phyloP scores from a whole-genome alignment of 441 rosid genomes.

The Brassica balearica region DNA sequence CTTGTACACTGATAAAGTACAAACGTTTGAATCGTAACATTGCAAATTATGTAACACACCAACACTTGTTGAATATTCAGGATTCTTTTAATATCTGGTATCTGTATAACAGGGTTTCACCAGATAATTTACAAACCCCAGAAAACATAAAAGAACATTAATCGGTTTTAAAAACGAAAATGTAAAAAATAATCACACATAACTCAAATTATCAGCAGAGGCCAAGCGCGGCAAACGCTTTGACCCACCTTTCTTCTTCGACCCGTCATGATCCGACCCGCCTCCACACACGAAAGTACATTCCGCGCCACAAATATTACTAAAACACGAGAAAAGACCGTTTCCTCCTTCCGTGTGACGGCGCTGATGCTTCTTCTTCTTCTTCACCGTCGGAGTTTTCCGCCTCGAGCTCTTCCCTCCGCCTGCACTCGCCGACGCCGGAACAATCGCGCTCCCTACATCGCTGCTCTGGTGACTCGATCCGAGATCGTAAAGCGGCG shows the following conservation, averaged over 20 bases:
- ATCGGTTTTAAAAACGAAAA: background rate
- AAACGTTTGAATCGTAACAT: no score
- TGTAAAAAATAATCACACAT: slow-evolving; percentile 31
- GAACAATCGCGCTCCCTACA: slow-evolving; percentile 16
- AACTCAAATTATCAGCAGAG: slow-evolving; percentile 39
- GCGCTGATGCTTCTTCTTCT: slow-evolving; percentile 34
- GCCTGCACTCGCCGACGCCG: slow-evolving; percentile 1
- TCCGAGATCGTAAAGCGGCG: slow-evolving; percentile 57
- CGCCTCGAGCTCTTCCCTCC: slow-evolving; percentile 23
- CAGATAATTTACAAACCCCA: background rate
- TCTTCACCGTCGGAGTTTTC: slow-evolving; percentile 17
- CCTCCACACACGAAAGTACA: slow-evolving; percentile 69
- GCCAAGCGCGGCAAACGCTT: slow-evolving; percentile 22
- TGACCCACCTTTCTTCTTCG: slow-evolving; percentile 30
- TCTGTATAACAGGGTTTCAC: background rate
- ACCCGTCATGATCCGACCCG: slow-evolving; percentile 28
- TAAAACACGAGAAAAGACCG: slow-evolving; percentile 68
- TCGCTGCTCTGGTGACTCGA: slow-evolving; percentile 41
- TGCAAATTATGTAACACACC: no score
- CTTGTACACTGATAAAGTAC: no score
- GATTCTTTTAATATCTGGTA: no score
- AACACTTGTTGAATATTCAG: no score
- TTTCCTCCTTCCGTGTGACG: slow-evolving; percentile 45
- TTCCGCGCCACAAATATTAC: slow-evolving; percentile 64
- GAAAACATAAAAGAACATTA: background rate